Base-by-base conservation (phyloP, 2,329 filamentous ascomycete species). In the Chaetomium olivaceum region DNA sequence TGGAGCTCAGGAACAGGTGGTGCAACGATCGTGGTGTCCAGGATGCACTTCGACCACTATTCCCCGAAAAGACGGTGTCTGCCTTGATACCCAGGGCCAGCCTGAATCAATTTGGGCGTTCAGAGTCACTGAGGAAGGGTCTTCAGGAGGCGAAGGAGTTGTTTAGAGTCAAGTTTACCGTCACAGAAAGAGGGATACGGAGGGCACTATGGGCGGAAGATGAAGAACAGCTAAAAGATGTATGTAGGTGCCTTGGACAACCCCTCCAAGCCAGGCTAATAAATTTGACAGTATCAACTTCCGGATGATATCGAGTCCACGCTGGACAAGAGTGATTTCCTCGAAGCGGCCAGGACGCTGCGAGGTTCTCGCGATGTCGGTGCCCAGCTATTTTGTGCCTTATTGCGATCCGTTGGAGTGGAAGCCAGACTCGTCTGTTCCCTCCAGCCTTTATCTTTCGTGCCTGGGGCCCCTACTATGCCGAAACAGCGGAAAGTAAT, bases 341-440 rank as follows among this genome's bases (percentile, higher is more conserved):
- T 84, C 4, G 81, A 82, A 46, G 89, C 91, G 33, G 92, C 93
- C 0, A 83, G 81, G 66, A 85, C 79, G 5, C 77, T 96, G 21
- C 81, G 88, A 69, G 96, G 94, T 0, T 98, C 94, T 9, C 87
- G 93, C 69, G 95, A 99, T 76, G 83, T 96, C 11, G 95, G 93
- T 0, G 91, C 92, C 1, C 93, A 98, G 75, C 77, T 99, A 0
- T 97, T 96, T 73, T 98, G 95, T 76, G 91, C 93, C 2, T 78
- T 98, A 36, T 82, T 99, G 4, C 88, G 95, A 21, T 86, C 88
- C n/a, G 87, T 85, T n/a, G 93, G 92, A 2, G 87, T 98, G 7
- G 87, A 92, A 68, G 84, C 91, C 5, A 86, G 95, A 14, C 82
- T 99, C 4, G 91, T 98, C 0, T 97, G 93, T 76, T 99, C 95